Evolutionary conservation across 257 asterid genomes (phyloP).

Genomic region (Petrea volubilis): DNA sequence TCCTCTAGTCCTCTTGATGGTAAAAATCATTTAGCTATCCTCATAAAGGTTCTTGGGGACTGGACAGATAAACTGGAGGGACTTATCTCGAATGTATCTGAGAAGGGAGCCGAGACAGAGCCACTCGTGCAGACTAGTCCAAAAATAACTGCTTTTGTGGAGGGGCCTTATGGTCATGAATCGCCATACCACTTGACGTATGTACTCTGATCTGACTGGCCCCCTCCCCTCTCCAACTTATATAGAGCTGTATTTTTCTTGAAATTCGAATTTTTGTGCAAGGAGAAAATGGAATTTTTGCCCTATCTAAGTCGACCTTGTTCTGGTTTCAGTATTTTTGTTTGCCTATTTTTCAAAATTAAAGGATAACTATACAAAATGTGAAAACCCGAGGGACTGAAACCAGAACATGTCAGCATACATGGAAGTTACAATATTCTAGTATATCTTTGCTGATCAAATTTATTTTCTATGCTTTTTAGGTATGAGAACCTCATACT

Average conservation of each 20-base stretch:
- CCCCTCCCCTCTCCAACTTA: too few species aligned
- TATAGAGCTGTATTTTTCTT: too few species aligned
- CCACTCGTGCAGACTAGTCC: conserved; percentile 29
- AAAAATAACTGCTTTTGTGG: conserved; percentile 60
- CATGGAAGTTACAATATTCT: too few species aligned
- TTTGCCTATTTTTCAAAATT: too few species aligned
- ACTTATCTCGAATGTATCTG: conserved; percentile 28
- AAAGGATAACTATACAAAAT: too few species aligned
- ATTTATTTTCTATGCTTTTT: not conserved
- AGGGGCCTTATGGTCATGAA: conserved; percentile 95
- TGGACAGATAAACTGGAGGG: conserved; percentile 59
- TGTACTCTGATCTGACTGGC: too few species aligned
- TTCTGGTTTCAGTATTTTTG: too few species aligned
- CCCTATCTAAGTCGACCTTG: too few species aligned
- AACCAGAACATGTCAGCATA: too few species aligned
- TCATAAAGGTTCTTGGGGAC: conserved; percentile 67
- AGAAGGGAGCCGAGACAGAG: conserved; percentile 24
- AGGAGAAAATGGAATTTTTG: too few species aligned
- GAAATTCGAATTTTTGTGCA: too few species aligned
- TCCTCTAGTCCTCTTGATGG: conserved; percentile 77
- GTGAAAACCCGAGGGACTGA: too few species aligned
- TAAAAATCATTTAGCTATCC: conserved; percentile 51
- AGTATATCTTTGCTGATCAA: not conserved
- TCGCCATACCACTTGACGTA: conserved; percentile 77
- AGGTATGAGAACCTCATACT: conserved; percentile 83